Conservation (phyloP, 306 rosid species). For the Dalbergia cochinchinensis region DNA sequence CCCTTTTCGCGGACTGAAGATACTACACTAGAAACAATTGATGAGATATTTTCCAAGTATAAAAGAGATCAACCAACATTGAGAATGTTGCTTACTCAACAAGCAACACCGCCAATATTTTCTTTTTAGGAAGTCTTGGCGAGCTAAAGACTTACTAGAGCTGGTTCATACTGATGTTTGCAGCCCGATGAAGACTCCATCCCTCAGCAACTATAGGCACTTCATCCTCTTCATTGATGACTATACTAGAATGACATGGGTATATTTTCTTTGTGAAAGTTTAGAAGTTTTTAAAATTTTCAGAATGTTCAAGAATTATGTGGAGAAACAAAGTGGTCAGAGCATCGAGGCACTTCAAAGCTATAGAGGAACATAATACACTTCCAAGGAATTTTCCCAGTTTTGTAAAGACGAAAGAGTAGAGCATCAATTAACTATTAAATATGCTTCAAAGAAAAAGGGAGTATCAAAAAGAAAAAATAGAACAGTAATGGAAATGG, state of each 20-base stretch:
- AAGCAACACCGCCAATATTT: not conserved
- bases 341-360: not conserved
- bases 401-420: not conserved
- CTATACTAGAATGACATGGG: not conserved
- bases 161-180: not conserved
- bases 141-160: not conserved
- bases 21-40: not conserved
- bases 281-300: not conserved
- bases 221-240: not conserved
- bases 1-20: not conserved
- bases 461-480: not conserved
- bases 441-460: not conserved
- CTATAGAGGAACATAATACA: not conserved
- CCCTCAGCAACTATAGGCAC: not conserved
- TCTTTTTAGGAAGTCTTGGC: not conserved
- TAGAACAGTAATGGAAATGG: not conserved
- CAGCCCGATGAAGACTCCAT: not conserved
- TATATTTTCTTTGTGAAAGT: not conserved
- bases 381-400: not conserved
- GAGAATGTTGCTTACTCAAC: not conserved
- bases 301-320: not conserved
- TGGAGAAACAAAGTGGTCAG: not conserved
- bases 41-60: not conserved
- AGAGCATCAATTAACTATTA: not conserved
- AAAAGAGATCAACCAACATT: not conserved